These are phyloP conservation scores for Cercospora sojina DNA, from an alignment of 2,329 filamentous ascomycete genomes.

Conservation along the genomic window DNA sequence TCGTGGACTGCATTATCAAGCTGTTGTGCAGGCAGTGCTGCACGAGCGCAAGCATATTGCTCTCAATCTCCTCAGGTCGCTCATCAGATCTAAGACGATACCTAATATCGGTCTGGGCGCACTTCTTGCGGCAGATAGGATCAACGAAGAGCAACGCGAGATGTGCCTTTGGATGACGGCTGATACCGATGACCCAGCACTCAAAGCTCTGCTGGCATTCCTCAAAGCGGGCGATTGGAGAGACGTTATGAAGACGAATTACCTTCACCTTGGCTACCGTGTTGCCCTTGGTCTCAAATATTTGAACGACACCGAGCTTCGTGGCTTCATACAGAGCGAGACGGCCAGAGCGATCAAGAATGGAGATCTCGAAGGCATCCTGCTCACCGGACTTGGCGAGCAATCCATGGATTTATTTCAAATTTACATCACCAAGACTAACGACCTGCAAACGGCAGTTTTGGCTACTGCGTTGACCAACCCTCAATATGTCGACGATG, in stretches of 20 bases:
- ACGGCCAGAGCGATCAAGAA: constrained; percentile 60
- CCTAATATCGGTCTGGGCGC: constrained; percentile 51
- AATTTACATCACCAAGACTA: constrained; percentile 71
- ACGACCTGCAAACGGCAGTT: constrained; percentile 76
- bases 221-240: constrained; percentile 76
- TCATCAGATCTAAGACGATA: constrained; percentile 68
- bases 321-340: constrained; percentile 50
- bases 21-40: constrained; percentile 70
- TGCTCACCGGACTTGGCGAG: constrained; percentile 75
- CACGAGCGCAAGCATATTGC: constrained; percentile 68
- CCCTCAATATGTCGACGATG: constrained; percentile 73
- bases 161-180: constrained; percentile 62
- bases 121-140: constrained; percentile 49
- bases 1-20: constrained; percentile 65
- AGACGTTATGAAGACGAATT: constrained; percentile 68
- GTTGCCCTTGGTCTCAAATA: constrained; percentile 71
- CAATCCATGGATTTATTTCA: constrained; percentile 72
- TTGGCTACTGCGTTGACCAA: constrained; percentile 71
- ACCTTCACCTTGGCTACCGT: constrained; percentile 72
- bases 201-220: constrained; percentile 74
- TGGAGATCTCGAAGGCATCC: constrained; percentile 74
- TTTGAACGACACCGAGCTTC: constrained; percentile 57
- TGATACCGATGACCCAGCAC: constrained; percentile 71
- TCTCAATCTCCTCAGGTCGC: constrained; percentile 66
- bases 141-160: constrained; percentile 60